Percentiles rank a stretch among this genome's conserved stretches.
Evolutionary conservation across 2,329 filamentous ascomycete species (phyloP).

Genomic region (Talaromyces sp.): DNA sequence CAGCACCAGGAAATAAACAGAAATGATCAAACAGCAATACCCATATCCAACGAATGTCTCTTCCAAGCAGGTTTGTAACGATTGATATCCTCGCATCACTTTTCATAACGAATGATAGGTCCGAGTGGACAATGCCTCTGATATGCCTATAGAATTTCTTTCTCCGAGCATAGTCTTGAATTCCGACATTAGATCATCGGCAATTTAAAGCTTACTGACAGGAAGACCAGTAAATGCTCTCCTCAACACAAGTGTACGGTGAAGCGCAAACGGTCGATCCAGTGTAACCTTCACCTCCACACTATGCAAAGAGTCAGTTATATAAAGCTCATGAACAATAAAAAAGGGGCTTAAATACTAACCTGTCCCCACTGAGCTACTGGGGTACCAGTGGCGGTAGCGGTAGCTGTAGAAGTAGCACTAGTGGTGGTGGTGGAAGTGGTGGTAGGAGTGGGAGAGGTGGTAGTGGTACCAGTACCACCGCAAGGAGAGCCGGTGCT

Average conservation of each 20-base stretch:
- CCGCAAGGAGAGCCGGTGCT: conserved; percentile 15
- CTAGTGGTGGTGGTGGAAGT: not conserved
- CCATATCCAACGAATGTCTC: not conserved
- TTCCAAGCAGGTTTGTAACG: not conserved
- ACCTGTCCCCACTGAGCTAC: conserved; percentile 18
- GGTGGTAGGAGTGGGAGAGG: not conserved
- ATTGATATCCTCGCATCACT: not conserved
- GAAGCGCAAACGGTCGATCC: conserved; percentile 17
- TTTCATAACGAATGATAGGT: not conserved
- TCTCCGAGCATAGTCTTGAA: not conserved
- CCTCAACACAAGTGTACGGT: conserved; percentile 13
- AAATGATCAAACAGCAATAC: not conserved
- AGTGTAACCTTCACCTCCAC: conserved; percentile 15
- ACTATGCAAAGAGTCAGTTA: not conserved
- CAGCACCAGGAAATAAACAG: not conserved
- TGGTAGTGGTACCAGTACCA: conserved; percentile 24
- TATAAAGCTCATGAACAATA: not conserved
- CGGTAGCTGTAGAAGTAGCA: conserved; percentile 1
- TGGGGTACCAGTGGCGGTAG: conserved; percentile 12
- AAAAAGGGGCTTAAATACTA: not conserved
- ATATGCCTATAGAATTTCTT: not conserved
- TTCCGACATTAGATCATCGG: not conserved
- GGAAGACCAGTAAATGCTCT: conserved; percentile 16
- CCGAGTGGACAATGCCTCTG: not conserved
- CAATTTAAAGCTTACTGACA: conserved; percentile 1